Evolutionary conservation across 805 yeast species (phyloP).

Genomic region (Teunomyces barrocoloradensis): DNA sequence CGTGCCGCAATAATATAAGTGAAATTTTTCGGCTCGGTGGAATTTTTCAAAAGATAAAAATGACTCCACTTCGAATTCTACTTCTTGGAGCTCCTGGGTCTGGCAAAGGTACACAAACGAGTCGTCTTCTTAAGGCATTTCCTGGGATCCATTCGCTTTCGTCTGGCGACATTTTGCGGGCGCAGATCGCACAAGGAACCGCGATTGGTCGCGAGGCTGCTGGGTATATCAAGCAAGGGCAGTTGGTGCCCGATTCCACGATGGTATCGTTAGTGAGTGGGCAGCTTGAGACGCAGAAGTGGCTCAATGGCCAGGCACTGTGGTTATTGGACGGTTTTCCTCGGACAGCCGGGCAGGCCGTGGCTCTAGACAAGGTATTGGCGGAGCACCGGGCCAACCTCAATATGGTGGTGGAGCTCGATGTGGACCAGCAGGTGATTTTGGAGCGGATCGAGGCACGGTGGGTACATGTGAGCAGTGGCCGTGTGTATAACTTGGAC

Average conservation of each 20-base stretch:
- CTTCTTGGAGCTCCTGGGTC: slow-evolving; percentile 94
- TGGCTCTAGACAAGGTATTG: slow-evolving; percentile 48
- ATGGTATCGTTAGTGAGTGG: slow-evolving; percentile 58
- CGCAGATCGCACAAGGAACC: slow-evolving; percentile 56
- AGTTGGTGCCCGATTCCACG: slow-evolving; percentile 67
- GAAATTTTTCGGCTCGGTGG: not conserved
- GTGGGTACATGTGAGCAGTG: slow-evolving; percentile 82
- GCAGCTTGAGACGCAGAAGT: slow-evolving; percentile 43
- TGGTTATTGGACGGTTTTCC: slow-evolving; percentile 95
- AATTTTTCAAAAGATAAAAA: not conserved
- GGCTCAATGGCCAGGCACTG: slow-evolving; percentile 44
- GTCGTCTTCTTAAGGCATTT: slow-evolving; percentile 54
- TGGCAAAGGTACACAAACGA: slow-evolving; percentile 89
- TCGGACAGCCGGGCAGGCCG: slow-evolving; percentile 73
- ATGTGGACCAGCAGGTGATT: slow-evolving; percentile 84
- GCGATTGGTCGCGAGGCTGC: slow-evolving; percentile 58
- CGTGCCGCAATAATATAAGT: not conserved
- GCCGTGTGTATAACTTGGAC: slow-evolving; percentile 79
- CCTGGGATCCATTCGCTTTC: slow-evolving; percentile 60
- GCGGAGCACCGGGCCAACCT: slow-evolving; percentile 38
- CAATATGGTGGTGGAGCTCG: slow-evolving; percentile 79
- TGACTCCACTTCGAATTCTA: slow-evolving; percentile 58
- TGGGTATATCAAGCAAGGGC: slow-evolving; percentile 57
- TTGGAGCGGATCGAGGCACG: slow-evolving; percentile 78
- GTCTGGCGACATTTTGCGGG: slow-evolving; percentile 80